Conservation (phyloP, 345 rosid species). For the Alliaria petiolata region DNA sequence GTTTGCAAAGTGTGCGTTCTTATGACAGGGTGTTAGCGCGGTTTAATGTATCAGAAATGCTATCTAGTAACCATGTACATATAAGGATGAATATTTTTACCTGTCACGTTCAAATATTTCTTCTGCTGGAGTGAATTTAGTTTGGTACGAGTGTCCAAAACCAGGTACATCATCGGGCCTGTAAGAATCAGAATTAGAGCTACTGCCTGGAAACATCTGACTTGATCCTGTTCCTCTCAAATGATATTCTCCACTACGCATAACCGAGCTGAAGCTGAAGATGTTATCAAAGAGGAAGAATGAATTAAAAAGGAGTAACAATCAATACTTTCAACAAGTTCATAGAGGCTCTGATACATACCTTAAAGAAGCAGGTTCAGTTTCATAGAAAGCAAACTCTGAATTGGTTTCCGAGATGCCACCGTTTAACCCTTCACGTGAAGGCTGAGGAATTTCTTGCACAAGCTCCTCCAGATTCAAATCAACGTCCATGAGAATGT, state of each 20-base stretch:
- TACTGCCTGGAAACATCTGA: constrained; percentile 14
- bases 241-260: constrained; percentile 10
- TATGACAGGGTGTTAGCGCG: neutral
- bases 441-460: constrained; percentile 12
- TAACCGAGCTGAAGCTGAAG: constrained; percentile 16
- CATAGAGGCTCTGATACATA: neutral
- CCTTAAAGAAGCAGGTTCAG: constrained; percentile 28
- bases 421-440: constrained; percentile 25
- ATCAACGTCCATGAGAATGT: constrained; percentile 13
- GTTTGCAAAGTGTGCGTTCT: neutral
- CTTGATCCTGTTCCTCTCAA: constrained; percentile 9
- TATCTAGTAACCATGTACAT: neutral
- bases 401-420: constrained; percentile 20
- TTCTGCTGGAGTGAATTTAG: constrained; percentile 24
- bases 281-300: constrained; percentile 1
- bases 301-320: neutral
- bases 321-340: neutral
- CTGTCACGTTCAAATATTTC: constrained; percentile 21
- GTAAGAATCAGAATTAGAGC: constrained; percentile 3
- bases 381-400: constrained; percentile 20
- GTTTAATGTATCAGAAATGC: neutral
- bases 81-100: constrained; percentile 6
- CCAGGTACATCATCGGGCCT: constrained; percentile 21
- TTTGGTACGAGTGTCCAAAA: constrained; percentile 19
- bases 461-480: constrained; percentile 26